These are phyloP conservation scores for Periconia digitata DNA, from an alignment of 2,329 filamentous ascomycete genomes.

Conservation along the genomic window DNA sequence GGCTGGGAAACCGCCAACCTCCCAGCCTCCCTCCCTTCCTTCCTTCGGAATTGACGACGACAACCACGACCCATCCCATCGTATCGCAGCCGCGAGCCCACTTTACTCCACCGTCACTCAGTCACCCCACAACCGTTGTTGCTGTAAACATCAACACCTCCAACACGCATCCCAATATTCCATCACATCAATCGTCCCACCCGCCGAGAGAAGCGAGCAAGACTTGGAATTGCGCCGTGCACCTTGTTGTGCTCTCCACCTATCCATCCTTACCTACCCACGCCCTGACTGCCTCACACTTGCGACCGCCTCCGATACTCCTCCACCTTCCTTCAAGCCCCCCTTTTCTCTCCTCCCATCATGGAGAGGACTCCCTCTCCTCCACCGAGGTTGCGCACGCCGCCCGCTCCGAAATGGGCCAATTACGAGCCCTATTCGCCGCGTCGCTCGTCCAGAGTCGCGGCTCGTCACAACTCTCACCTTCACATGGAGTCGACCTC, in stretches of 20 bases:
- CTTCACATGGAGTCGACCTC: constrained; percentile 26
- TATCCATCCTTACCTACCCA: no score
- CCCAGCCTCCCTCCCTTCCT: no score
- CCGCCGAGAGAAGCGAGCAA: neutral
- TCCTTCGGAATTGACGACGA: constrained; percentile 1
- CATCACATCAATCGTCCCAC: neutral
- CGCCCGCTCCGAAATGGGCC: constrained; percentile 69
- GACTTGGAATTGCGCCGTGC: neutral
- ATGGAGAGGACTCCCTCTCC: constrained; percentile 63
- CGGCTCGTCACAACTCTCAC: constrained; percentile 50
- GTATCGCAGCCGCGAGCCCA: no score
- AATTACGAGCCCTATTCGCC: constrained; percentile 72
- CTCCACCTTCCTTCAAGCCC: neutral
- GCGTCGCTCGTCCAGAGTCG: constrained; percentile 65
- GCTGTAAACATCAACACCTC: neutral
- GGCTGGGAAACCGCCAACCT: constrained; percentile 6
- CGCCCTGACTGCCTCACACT: constrained; percentile 16
- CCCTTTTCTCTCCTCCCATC: constrained; percentile 1
- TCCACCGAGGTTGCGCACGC: constrained; percentile 61
- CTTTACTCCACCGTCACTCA: neutral
- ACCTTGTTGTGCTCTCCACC: constrained; percentile 10
- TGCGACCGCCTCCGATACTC: constrained; percentile 13
- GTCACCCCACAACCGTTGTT: no score
- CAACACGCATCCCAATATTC: constrained; percentile 3
- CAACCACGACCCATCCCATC: neutral